Conservation (phyloP, 2,329 filamentous ascomycete species). For the Penicillium sp. region DNA sequence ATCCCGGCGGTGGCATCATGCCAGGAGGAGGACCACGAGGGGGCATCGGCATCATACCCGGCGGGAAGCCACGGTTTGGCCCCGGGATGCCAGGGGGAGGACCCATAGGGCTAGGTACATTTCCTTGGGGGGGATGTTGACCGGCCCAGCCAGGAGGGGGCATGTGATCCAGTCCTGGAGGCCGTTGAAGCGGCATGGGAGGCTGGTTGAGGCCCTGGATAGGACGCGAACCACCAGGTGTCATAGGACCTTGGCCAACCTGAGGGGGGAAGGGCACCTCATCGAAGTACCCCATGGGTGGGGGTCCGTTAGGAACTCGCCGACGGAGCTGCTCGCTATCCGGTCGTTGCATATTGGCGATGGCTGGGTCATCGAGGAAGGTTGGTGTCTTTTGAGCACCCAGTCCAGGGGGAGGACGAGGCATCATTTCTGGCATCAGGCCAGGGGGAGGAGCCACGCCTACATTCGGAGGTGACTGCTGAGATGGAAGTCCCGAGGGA, state of each 20-base stretch:
- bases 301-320: slow-evolving; percentile 45
- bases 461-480: slow-evolving; percentile 35
- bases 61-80: slow-evolving; percentile 44
- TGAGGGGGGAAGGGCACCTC: slow-evolving; percentile 48
- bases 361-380: slow-evolving; percentile 53
- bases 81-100: slow-evolving; percentile 49
- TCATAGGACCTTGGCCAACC: slow-evolving; percentile 43
- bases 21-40: slow-evolving; percentile 50
- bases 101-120: slow-evolving; percentile 41
- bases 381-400: slow-evolving; percentile 43
- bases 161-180: slow-evolving; percentile 53
- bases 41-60: slow-evolving; percentile 43
- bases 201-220: slow-evolving; percentile 43
- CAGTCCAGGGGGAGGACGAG: slow-evolving; percentile 43
- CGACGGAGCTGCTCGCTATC: slow-evolving; percentile 47
- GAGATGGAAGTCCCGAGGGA: slow-evolving; percentile 35
- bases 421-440: slow-evolving; percentile 46
- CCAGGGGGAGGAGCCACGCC: slow-evolving; percentile 43
- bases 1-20: slow-evolving; percentile 54
- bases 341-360: slow-evolving; percentile 50
- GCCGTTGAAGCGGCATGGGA: slow-evolving; percentile 50
- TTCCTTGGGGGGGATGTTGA: slow-evolving; percentile 44
- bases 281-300: slow-evolving; percentile 49
- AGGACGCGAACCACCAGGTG: slow-evolving; percentile 41
- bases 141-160: slow-evolving; percentile 49